Evolutionary conservation across 108 stramenopile species (phyloP), one percentile per base, ranked within the genome.

Genomic region (Asterionellopsis glacialis): DNA sequence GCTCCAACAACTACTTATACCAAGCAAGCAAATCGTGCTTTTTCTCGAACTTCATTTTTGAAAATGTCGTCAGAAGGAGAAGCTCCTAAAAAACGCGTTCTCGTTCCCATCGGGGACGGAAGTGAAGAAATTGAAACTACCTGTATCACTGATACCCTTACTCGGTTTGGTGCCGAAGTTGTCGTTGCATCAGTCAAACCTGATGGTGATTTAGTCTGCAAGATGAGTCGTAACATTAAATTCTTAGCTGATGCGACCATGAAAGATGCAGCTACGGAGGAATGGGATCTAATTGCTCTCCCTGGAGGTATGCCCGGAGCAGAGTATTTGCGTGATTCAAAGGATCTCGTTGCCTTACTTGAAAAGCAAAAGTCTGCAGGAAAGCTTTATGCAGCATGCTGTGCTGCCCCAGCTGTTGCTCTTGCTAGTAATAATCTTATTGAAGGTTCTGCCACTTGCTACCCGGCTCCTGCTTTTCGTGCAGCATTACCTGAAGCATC

Each of bases 101-200:
- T 98, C 43, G 95, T 98, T 55, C 98, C 98, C 18, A 88, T 98
- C 21, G 98, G 90, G 0, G 84, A 96, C 56, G 96, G 95, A 38
- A 84, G 88, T 44, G 98, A 98, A 67, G 98, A 98, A 64, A 98
- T 98, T 55, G 98, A 98, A 62, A 92, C 95, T 3, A 85, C 91
- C 2, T 95, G 94, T 54, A 94, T 98, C 64, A 91, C 93, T 5
- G 98, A 98, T 64, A 91, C 89, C 11, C 64, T 98, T 10, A 83
- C 82, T 6, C 74, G 96, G 40, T 96, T 94, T 51, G 96, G 95
- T 26, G 96, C 93, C 1, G 62, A 84, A 28, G 97, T 98, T 9
- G 87, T 85, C 0, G 81, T 94, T 24, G 97, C 96, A 14, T 91
- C 88, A 27, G 95, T 96, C 39, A 92, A 84, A 76, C 77, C 85